These are phyloP conservation scores for Apiospora koreana DNA, from an alignment of 2,329 filamentous ascomycete genomes.

Conservation along the genomic window DNA sequence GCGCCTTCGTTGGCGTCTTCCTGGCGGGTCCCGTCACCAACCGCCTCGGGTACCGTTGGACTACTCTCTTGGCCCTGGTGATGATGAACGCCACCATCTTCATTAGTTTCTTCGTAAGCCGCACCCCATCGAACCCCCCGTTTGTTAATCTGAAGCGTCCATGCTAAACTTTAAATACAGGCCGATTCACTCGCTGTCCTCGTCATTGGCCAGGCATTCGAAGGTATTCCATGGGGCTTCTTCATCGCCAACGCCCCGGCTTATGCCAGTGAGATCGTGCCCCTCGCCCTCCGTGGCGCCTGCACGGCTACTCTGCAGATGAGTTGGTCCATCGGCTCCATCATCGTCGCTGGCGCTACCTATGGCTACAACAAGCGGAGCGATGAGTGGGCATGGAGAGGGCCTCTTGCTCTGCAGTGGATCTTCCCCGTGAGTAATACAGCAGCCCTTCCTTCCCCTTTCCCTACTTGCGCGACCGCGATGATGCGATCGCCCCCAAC, in stretches of 20 bases:
- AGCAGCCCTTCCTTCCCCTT: background rate
- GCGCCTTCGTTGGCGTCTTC: constrained; percentile 38
- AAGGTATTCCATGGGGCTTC: constrained; percentile 63
- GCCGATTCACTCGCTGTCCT: constrained; percentile 41
- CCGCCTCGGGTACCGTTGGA: constrained; percentile 38
- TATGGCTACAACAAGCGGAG: constrained; percentile 48
- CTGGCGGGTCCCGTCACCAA: constrained; percentile 40
- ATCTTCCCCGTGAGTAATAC: constrained; percentile 45
- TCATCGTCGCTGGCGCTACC: constrained; percentile 58
- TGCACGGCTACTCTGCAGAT: constrained; percentile 63
- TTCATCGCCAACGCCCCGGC: constrained; percentile 65
- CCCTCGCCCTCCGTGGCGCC: constrained; percentile 55
- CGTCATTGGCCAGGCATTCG: constrained; percentile 55
- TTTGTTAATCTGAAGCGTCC: constrained; percentile 19
- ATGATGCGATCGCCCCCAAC: too few species aligned
- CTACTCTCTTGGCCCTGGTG: constrained; percentile 32
- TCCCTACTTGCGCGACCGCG: too few species aligned
- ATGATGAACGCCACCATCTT: constrained; percentile 39
- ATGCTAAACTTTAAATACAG: constrained; percentile 20
- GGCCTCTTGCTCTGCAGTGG: constrained; percentile 60
- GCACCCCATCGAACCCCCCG: background rate
- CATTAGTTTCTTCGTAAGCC: constrained; percentile 55
- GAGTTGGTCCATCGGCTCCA: constrained; percentile 63
- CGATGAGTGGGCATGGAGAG: constrained; percentile 37
- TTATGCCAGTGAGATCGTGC: constrained; percentile 62